Percentiles rank a stretch among this genome's conserved stretches.
These are phyloP conservation scores for Phialophora verrucosa DNA, from an alignment of 2,329 filamentous ascomycete genomes.

Conservation along the genomic window DNA sequence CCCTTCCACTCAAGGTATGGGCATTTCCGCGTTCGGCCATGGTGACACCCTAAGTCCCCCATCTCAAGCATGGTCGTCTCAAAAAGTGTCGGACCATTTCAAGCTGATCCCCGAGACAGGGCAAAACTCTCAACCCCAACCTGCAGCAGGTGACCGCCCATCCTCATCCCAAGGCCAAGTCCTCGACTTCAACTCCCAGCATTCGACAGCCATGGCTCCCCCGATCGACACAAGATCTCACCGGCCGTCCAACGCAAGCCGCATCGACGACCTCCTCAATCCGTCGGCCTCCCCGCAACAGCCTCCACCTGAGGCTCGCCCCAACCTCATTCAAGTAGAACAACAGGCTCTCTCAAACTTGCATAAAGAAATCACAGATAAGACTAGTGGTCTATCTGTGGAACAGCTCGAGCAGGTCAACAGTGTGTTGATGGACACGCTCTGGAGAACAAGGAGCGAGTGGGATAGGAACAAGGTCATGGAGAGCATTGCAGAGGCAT, in stretches of 20 bases:
- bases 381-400: slow-evolving; percentile 78
- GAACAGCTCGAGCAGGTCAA: slow-evolving; percentile 96
- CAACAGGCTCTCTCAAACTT: slow-evolving; percentile 26
- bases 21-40: slow-evolving; percentile 18
- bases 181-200: slow-evolving; percentile 20
- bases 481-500: slow-evolving; percentile 63
- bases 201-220: slow-evolving; percentile 22
- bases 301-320: slow-evolving; percentile 17
- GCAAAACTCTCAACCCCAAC: slow-evolving; percentile 37
- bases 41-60: neutral
- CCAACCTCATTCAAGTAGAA: slow-evolving; percentile 33
- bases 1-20: slow-evolving; percentile 67
- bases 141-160: slow-evolving; percentile 7
- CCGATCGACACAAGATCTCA: slow-evolving; percentile 8
- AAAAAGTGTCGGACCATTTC: slow-evolving; percentile 8
- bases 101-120: slow-evolving; percentile 39
- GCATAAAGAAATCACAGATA: slow-evolving; percentile 62
- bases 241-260: slow-evolving; percentile 18
- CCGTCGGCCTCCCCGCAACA: slow-evolving; percentile 26
- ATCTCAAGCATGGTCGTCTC: neutral
- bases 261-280: slow-evolving; percentile 36
- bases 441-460: slow-evolving; percentile 79
- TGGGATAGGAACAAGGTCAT: slow-evolving; percentile 83
- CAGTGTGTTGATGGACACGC: slow-evolving; percentile 83
- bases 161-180: slow-evolving; percentile 28